These are phyloP conservation scores for Penicillium palitans DNA, from an alignment of 2,329 filamentous ascomycete species.

Conservation along the genomic window DNA sequence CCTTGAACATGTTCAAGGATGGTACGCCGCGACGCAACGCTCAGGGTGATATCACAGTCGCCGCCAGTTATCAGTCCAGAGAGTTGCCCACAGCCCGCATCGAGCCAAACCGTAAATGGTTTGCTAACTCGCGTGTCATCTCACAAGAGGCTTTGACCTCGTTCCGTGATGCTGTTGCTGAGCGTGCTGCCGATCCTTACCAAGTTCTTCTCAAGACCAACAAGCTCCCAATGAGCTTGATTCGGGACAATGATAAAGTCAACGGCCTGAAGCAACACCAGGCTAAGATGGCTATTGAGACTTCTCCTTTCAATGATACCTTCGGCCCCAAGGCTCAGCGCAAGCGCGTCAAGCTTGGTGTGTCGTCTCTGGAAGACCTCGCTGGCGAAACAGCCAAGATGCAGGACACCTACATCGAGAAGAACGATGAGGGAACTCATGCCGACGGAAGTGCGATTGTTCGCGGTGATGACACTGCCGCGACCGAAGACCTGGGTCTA, in stretches of 20 bases:
- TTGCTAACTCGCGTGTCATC: constrained; percentile 88
- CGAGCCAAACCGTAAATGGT: constrained; percentile 97
- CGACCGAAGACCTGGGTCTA: constrained; percentile 35
- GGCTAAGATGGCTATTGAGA: constrained; percentile 91
- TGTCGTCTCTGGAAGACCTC: constrained; percentile 77
- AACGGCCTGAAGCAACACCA: constrained; percentile 90
- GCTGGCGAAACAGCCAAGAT: constrained; percentile 76
- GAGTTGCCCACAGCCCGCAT: constrained; percentile 81
- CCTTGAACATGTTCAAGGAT: constrained; percentile 86
- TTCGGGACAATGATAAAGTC: constrained; percentile 72
- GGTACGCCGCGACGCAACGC: constrained; percentile 80
- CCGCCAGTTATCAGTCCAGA: constrained; percentile 78
- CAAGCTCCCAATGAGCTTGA: constrained; percentile 93
- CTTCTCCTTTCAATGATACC: constrained; percentile 78
- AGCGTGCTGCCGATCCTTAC: constrained; percentile 87
- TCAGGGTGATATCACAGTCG: constrained; percentile 77
- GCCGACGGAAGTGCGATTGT: constrained; percentile 69
- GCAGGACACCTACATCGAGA: constrained; percentile 78
- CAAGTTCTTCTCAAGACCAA: constrained; percentile 94
- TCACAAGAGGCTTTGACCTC: constrained; percentile 82
- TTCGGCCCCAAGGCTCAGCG: constrained; percentile 93
- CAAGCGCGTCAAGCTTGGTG: constrained; percentile 86
- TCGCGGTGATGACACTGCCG: constrained; percentile 52
- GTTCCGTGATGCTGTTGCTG: constrained; percentile 89
- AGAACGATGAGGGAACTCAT: constrained; percentile 74